Percentiles rank a stretch among this genome's conserved stretches.
Evolutionary conservation across 2,329 filamentous ascomycete genomes (phyloP).

Genomic region (Penicillium sp.): DNA sequence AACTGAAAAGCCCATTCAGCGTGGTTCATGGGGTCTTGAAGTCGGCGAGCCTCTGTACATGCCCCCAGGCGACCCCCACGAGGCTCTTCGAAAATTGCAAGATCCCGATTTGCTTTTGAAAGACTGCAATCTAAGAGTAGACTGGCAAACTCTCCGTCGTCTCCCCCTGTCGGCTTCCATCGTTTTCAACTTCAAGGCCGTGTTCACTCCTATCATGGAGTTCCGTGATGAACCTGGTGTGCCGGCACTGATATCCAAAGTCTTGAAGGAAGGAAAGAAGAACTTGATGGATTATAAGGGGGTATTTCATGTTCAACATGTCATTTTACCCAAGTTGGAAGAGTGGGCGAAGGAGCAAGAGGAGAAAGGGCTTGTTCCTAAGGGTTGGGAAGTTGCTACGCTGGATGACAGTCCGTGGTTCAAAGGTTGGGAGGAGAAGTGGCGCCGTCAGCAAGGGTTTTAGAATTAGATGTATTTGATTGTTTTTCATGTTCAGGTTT

Average conservation of each 20-base stretch:
- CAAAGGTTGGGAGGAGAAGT: constrained; percentile 76
- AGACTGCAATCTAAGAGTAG: constrained; percentile 74
- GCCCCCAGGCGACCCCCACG: constrained; percentile 71
- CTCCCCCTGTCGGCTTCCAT: constrained; percentile 76
- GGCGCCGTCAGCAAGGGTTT: constrained; percentile 69
- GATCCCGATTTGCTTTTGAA: constrained; percentile 61
- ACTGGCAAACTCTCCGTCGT: constrained; percentile 86
- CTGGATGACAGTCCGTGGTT: constrained; percentile 78
- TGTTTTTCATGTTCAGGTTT: background rate
- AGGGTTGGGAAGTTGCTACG: constrained; percentile 70
- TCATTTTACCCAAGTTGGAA: constrained; percentile 69
- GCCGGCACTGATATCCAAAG: constrained; percentile 70
- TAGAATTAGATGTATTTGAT: constrained; percentile 30
- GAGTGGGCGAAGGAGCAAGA: constrained; percentile 71
- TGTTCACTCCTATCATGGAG: constrained; percentile 76
- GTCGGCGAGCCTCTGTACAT: constrained; percentile 76
- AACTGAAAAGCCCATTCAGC: constrained; percentile 75
- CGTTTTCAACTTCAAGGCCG: constrained; percentile 86
- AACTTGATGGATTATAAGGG: constrained; percentile 78
- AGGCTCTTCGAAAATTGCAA: constrained; percentile 64
- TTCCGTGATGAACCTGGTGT: constrained; percentile 75
- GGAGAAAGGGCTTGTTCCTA: constrained; percentile 63
- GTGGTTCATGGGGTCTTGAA: constrained; percentile 84
- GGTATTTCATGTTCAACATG: constrained; percentile 79
- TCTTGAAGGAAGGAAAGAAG: constrained; percentile 74